Evolutionary conservation across 306 rosid genomes (phyloP), one percentile per base, ranked within the genome.

Genomic region (Sicyos edulis): DNA sequence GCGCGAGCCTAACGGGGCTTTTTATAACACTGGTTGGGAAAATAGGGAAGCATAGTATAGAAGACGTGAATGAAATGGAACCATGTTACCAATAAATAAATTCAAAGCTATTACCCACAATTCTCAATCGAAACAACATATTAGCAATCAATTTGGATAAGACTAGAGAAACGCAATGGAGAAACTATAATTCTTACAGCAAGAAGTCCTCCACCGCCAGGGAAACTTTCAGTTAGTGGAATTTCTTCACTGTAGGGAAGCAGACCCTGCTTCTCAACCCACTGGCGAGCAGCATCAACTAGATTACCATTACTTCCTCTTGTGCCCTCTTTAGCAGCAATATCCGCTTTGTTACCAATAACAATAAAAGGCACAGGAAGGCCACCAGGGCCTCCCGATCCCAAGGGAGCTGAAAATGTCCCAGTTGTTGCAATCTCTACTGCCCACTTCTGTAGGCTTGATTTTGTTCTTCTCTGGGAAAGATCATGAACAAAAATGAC

Each of bases 181-280:
- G 76, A 17, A 44, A 5, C 54, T 44, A 17, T 74, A 72, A 78
- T 34, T 71, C 95, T 80, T 81, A 91, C 99, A 21, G 99, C 89
- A 80, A 89, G 55, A 78, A 89, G 88, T 80, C 92, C 85, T 74
- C 95, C 97, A 70, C 79, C 62, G 34, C 95, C 83, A 61, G 99
- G 99, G 85, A 95, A 95, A 84, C 85, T 85, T 77, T 91, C 99
- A 11, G 97, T 89, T 82, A 95, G 79, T 6, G 99, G 99, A 82
- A 95, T 93, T 81, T 95, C 99, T 83, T 95, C 97, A 66, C 95
- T 95, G 81, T 93, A 86, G 58, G 96, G 89, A 77, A 95, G 96
- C 85, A n/a, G n/a, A n/a, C n/a, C n/a, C n/a, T 95, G 97, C 88
- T 91, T 95, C 85, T 91, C 99, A 19, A 91, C 99, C 99, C 99